These are phyloP conservation scores for Mycena venus DNA, from an alignment of 768 basidiomycete genomes.

Conservation along the genomic window DNA sequence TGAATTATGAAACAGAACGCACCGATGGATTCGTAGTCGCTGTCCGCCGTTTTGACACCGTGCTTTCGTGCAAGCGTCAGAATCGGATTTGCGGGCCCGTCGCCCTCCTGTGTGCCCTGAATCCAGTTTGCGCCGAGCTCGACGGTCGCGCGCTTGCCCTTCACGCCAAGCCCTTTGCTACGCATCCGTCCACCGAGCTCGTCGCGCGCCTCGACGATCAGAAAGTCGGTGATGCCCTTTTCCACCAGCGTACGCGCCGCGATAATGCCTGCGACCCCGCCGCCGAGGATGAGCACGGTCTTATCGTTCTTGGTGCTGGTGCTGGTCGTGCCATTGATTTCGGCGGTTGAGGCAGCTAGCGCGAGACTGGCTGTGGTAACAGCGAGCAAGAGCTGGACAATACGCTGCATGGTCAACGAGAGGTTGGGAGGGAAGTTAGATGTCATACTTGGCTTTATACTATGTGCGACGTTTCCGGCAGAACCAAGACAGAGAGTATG, in stretches of 20 bases:
- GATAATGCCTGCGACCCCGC: constrained; percentile 74
- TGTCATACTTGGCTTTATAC: not conserved
- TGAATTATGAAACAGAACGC: constrained; percentile 1
- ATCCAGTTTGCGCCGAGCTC: constrained; percentile 77
- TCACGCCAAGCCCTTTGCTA: constrained; percentile 56
- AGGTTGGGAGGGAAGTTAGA: not conserved
- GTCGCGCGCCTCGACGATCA: constrained; percentile 71
- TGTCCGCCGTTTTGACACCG: constrained; percentile 59
- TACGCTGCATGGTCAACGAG: not conserved
- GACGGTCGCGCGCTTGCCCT: constrained; percentile 52
- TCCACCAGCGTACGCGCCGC: constrained; percentile 72
- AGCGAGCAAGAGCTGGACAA: not conserved
- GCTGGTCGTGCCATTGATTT: not conserved
- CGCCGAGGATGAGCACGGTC: constrained; percentile 71
- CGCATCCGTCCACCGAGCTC: constrained; percentile 75
- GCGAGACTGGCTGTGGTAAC: not conserved
- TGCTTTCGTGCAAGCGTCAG: constrained; percentile 69
- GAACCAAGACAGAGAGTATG: constrained; percentile 1
- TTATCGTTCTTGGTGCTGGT: constrained; percentile 15
- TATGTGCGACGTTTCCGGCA: not conserved
- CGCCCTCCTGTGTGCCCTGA: constrained; percentile 60
- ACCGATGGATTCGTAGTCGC: constrained; percentile 54
- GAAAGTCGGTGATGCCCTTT: constrained; percentile 66
- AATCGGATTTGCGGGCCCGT: constrained; percentile 72
- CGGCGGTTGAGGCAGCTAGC: not conserved